Percentiles rank a stretch among this genome's conserved stretches.
phyloP scores from a whole-genome alignment of 139 green algal genomes.

The Astrephomene gubernaculifera region DNA sequence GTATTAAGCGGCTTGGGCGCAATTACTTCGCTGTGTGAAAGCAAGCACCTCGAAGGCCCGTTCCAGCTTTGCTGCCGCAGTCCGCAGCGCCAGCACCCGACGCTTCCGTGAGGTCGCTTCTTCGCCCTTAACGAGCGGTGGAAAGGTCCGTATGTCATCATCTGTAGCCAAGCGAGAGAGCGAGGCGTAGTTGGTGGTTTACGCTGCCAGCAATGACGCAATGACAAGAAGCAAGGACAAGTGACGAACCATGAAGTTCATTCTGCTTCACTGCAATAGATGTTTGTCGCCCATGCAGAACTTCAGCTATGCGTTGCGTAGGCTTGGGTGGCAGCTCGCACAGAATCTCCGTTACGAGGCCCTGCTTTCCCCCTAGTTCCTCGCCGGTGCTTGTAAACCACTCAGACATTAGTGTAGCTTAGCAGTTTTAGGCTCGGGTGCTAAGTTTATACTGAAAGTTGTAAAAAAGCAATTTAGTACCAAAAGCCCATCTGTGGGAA shows the following conservation, averaged over 20 bases:
- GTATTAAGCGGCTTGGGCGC: not conserved
- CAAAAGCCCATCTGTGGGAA: no score
- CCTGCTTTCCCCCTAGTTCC: not conserved
- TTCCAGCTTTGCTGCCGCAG: not conserved
- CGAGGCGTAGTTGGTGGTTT: not conserved
- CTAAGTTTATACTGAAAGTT: no score
- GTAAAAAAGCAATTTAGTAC: no score
- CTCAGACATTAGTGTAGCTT: constrained; percentile 28
- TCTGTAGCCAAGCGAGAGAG: not conserved
- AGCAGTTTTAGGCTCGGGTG: no score
- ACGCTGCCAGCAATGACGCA: not conserved
- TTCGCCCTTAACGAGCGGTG: not conserved
- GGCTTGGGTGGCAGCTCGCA: constrained; percentile 31
- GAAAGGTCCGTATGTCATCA: constrained; percentile 15
- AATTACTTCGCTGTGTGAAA: not conserved
- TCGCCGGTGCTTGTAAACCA: constrained; percentile 24
- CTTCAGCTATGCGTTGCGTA: constrained; percentile 22
- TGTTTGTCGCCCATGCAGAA: not conserved
- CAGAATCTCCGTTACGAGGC: not conserved
- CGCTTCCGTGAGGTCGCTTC: not conserved
- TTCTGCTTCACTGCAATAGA: not conserved
- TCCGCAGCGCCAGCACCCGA: not conserved
- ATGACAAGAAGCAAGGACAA: no score
- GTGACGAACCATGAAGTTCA: not conserved
- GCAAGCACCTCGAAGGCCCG: constrained; percentile 32